phyloP scores from a whole-genome alignment of 2,329 filamentous ascomycete genomes.

The Ilyonectria mors-panacis region DNA sequence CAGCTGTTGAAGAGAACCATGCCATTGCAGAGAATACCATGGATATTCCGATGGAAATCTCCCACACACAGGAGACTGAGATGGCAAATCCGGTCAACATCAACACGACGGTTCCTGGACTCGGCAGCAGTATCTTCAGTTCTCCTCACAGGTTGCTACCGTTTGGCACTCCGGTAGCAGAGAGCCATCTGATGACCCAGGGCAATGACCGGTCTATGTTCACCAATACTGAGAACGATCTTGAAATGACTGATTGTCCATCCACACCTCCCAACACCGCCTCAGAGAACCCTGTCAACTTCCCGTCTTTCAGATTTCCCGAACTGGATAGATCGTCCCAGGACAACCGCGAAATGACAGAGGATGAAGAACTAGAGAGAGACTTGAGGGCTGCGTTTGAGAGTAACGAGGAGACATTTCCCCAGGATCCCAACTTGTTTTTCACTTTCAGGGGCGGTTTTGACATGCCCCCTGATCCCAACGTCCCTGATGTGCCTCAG shows the following conservation, averaged over 20 bases:
- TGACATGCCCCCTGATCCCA: background rate
- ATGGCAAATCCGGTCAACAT: background rate
- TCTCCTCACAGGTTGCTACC: too few species aligned
- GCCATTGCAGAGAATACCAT: background rate
- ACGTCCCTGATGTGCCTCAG: background rate
- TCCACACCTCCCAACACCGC: background rate
- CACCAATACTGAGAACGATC: too few species aligned
- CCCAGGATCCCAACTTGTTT: too few species aligned
- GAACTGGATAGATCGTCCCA: background rate
- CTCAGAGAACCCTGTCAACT: too few species aligned
- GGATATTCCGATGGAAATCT: background rate
- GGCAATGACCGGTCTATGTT: too few species aligned
- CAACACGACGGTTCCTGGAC: background rate
- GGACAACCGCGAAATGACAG: background rate
- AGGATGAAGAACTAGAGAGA: background rate
- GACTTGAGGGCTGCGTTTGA: too few species aligned
- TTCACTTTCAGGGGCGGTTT: too few species aligned
- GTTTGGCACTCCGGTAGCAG: too few species aligned
- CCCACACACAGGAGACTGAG: background rate
- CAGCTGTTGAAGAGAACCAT: background rate
- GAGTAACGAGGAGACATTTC: too few species aligned
- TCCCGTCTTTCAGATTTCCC: background rate
- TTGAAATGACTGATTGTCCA: background rate
- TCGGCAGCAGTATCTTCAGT: background rate
- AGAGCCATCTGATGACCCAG: too few species aligned